Evolutionary conservation across 305 asterid genomes (phyloP).

Genomic region (Caryopteris hybrid): DNA sequence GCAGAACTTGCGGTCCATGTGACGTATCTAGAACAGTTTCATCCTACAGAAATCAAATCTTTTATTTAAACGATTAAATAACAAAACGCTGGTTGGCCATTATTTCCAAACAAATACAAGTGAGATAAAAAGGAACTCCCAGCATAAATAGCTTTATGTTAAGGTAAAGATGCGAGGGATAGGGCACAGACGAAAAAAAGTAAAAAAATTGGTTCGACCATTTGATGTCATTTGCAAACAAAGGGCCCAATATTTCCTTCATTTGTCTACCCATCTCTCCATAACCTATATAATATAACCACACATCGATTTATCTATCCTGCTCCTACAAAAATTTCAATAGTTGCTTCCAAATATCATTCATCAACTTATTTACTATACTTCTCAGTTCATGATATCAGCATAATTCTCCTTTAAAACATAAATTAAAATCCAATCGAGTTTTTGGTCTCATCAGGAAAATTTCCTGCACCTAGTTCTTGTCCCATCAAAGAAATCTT

Average conservation of each 20-base stretch:
- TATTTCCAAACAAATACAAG: not conserved
- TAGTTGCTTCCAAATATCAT: not conserved
- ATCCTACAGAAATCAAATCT: constrained; percentile 20
- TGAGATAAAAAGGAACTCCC: not conserved
- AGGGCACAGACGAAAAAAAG: too few relatives aligned
- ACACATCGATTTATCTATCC: not conserved
- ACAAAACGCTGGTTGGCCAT: not conserved
- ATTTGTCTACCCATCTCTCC: not conserved
- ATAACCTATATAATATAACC: not conserved
- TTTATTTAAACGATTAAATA: not conserved
- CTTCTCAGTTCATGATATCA: not conserved
- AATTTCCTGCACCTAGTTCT: not conserved
- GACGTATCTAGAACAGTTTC: constrained; percentile 11
- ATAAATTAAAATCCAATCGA: not conserved
- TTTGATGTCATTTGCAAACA: not conserved
- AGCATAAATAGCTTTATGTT: too few relatives aligned
- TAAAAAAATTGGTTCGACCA: not conserved
- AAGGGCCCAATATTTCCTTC: not conserved
- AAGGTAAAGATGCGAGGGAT: too few relatives aligned
- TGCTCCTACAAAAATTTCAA: not conserved
- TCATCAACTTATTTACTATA: not conserved
- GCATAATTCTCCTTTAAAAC: not conserved
- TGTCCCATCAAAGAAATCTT: too few relatives aligned
- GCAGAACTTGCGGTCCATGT: not conserved
- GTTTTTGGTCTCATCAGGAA: not conserved